Evolutionary conservation across 176 grass and related monocot species (phyloP).

Genomic region (Sorghum bicolor): DNA sequence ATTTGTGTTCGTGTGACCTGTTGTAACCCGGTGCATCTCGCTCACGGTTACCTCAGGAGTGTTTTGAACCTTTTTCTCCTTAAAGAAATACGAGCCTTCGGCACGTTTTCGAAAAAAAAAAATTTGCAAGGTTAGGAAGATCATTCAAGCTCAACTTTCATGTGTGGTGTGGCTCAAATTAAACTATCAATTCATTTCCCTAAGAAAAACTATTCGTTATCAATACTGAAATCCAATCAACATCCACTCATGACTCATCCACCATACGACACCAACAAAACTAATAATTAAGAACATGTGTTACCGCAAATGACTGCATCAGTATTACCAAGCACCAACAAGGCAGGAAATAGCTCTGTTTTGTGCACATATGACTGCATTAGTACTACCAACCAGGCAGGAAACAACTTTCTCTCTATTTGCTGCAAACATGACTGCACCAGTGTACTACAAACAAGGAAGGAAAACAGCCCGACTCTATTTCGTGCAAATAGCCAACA

Average conservation of each 20-base stretch:
- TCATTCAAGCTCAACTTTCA: neutral
- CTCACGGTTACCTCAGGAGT: too few species aligned
- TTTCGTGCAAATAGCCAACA: neutral
- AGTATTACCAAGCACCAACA: neutral
- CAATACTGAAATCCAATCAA: neutral
- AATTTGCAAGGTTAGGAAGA: neutral
- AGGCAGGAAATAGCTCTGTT: neutral
- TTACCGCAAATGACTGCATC: neutral
- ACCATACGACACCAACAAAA: neutral
- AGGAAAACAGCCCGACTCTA: neutral
- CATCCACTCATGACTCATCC: neutral
- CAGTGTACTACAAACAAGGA: neutral
- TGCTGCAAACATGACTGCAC: neutral
- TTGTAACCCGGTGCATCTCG: too few species aligned
- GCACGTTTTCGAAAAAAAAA: too few species aligned
- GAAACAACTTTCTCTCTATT: neutral
- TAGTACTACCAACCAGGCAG: neutral
- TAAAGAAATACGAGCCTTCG: too few species aligned
- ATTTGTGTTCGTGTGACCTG: too few species aligned
- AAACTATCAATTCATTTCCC: neutral
- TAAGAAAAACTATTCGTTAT: neutral
- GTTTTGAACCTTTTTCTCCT: too few species aligned
- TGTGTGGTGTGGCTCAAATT: neutral
- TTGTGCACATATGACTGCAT: neutral
- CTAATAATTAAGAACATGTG: neutral